These are phyloP conservation scores for Staphylotrichum longicolle DNA, from an alignment of 495 filamentous ascomycete genomes.

Conservation along the genomic window DNA sequence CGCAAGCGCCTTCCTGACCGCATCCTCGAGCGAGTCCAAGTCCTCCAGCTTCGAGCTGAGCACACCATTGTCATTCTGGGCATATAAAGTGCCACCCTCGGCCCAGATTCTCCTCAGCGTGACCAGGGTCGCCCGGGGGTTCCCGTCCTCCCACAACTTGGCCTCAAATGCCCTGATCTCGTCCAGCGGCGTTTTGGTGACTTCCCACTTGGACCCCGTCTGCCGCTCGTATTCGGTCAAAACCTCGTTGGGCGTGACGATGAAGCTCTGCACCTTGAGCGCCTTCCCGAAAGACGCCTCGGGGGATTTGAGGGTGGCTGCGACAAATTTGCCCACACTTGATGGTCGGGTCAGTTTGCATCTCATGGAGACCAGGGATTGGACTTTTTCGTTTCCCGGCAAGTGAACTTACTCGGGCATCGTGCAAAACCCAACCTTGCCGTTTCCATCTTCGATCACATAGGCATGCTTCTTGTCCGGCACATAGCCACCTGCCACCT, in stretches of 20 bases:
- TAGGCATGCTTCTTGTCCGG: conserved; percentile 54
- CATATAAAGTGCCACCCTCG: conserved; percentile 68
- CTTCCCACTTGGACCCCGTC: conserved; percentile 54
- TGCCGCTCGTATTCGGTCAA: conserved; percentile 65
- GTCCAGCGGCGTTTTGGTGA: conserved; percentile 53
- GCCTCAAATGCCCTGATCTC: conserved; percentile 53
- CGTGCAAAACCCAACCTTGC: conserved; percentile 60
- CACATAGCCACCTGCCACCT: conserved; percentile 54
- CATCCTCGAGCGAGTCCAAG: conserved; percentile 50
- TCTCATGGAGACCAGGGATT: neutral
- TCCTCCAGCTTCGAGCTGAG: conserved; percentile 49
- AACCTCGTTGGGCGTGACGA: conserved; percentile 60
- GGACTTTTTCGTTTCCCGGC: neutral
- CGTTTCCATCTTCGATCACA: conserved; percentile 57
- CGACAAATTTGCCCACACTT: conserved; percentile 65
- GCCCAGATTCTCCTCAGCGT: conserved; percentile 69
- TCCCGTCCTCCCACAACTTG: conserved; percentile 52
- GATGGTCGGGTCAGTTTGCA: conserved; percentile 8
- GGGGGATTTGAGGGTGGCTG: conserved; percentile 56
- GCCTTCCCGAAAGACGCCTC: conserved; percentile 51
- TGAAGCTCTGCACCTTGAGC: conserved; percentile 69
- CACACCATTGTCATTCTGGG: conserved; percentile 60
- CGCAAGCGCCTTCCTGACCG: conserved; percentile 41
- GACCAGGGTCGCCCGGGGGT: conserved; percentile 52
- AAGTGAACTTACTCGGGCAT: conserved; percentile 60